Base-by-base conservation (phyloP, 352 stramenopile genomes). In the Phytophthora tentaculata region DNA sequence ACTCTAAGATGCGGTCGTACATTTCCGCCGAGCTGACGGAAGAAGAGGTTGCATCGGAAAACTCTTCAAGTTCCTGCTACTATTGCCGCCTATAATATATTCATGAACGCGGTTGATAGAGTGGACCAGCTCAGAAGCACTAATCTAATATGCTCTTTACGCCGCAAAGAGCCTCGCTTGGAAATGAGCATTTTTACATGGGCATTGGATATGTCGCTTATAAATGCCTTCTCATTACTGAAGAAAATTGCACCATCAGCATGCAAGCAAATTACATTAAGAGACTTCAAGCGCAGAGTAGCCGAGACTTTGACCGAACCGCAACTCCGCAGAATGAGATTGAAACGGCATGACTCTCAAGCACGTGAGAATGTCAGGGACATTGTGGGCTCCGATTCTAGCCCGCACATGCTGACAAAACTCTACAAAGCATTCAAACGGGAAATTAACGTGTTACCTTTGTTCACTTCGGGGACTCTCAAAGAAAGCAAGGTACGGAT, bases 121-220 rank as follows among this genome's bases (percentile, higher is more conserved):
- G 32, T 39, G 32, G 32, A 16, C 12, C 32, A 39, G 14, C 12
- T 17, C 8, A 12, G 32, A 14, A 39, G 32, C 10, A 68, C 52
- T 0, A 68, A 68, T 5, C 61, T 22, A 5, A 68, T n/a, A n/a
- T n/a, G n/a, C n/a, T n/a, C n/a, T n/a, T n/a, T 51, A 7, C 20
- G 53, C n/a, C 61, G 53, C 0, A n/a, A 62, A 58, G 8, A 63
- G 12, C 29, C n/a, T 1, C 5, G 52, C 1, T 24, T 57, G 1
- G 28, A 43, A 0, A 55, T 66, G 59, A 59, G 24, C 43, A 58
- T 66, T 4, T 17, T 66, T 13, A 66, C 59, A 0, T 66, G 37
- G 49, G 35, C 49, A 24, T 19, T 66, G 7, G 24, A 66, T 37
- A n/a, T 66, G 1, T 26, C 59, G 0, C 19, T 59, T 1, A 65